Percentiles rank a stretch among this genome's conserved stretches.
phyloP scores from a whole-genome alignment of 2,329 filamentous ascomycete species.

The Beauveria pseudobassiana region DNA sequence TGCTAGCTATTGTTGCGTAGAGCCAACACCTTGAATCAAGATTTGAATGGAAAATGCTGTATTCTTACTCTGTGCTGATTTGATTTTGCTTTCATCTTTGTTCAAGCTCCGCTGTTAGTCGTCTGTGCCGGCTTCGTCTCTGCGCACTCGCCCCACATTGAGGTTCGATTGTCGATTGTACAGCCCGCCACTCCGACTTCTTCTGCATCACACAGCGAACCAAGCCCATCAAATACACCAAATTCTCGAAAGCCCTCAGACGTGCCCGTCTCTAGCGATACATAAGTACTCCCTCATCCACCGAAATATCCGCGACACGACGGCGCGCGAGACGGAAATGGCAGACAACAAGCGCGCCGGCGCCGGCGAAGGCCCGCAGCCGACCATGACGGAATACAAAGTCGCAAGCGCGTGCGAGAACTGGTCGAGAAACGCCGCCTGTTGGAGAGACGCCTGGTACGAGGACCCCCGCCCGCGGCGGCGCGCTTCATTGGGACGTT shows the following conservation, averaged over 20 bases:
- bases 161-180: background rate
- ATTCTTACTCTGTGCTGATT: background rate
- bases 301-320: background rate
- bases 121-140: background rate
- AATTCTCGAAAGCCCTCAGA: background rate
- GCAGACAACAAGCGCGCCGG: slow-evolving; percentile 25
- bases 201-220: background rate
- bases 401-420: slow-evolving; percentile 39
- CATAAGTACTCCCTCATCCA: no score
- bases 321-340: slow-evolving; percentile 18
- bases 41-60: background rate
- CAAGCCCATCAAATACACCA: background rate
- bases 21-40: background rate
- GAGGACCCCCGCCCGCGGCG: slow-evolving; percentile 6
- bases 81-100: background rate
- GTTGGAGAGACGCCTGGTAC: slow-evolving; percentile 31
- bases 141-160: background rate
- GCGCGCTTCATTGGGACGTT: background rate
- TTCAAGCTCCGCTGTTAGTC: background rate
- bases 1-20: background rate
- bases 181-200: background rate
- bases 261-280: background rate
- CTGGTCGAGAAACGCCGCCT: slow-evolving; percentile 36
- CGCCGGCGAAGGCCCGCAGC: slow-evolving; percentile 20
- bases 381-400: slow-evolving; percentile 41